Percentiles rank a stretch among this genome's conserved stretches.
phyloP scores from a whole-genome alignment of 495 filamentous ascomycete species.

The Neohortaea acidophila region DNA sequence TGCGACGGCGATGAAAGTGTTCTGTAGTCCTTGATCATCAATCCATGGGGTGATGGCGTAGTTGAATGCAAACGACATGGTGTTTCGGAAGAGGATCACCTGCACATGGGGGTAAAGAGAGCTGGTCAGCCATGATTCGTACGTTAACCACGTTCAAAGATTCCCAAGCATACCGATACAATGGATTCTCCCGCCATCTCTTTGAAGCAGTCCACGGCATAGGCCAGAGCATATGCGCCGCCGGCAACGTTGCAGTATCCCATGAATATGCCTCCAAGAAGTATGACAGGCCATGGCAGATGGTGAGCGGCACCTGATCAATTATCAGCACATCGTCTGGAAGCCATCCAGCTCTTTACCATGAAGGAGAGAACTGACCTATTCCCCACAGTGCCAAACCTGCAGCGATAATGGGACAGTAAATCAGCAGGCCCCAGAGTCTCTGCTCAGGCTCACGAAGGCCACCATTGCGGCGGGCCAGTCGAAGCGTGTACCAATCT shows the following conservation, averaged over 20 bases:
- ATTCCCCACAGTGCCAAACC: constrained; percentile 55
- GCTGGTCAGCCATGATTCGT: too few relatives aligned
- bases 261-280: constrained; percentile 47
- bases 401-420: constrained; percentile 40
- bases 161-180: too few relatives aligned
- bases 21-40: constrained; percentile 42
- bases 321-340: background rate
- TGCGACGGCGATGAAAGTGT: constrained; percentile 47
- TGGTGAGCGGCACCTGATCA: constrained; percentile 34
- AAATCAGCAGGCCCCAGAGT: constrained; percentile 55
- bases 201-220: constrained; percentile 48
- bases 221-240: constrained; percentile 44
- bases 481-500: constrained; percentile 41
- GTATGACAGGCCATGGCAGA: constrained; percentile 33
- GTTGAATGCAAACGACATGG: constrained; percentile 46
- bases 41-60: constrained; percentile 54
- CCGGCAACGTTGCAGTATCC: constrained; percentile 42
- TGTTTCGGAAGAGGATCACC: constrained; percentile 51
- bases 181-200: constrained; percentile 49
- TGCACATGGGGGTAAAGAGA: too few relatives aligned
- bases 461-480: constrained; percentile 45
- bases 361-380: constrained; percentile 13
- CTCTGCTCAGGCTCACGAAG: constrained; percentile 48
- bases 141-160: too few relatives aligned
- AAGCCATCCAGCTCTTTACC: background rate